Percentiles rank a stretch among this genome's conserved stretches.
Evolutionary conservation across 805 yeast genomes (phyloP).

Genomic region (Ogataea parapolymorpha): DNA sequence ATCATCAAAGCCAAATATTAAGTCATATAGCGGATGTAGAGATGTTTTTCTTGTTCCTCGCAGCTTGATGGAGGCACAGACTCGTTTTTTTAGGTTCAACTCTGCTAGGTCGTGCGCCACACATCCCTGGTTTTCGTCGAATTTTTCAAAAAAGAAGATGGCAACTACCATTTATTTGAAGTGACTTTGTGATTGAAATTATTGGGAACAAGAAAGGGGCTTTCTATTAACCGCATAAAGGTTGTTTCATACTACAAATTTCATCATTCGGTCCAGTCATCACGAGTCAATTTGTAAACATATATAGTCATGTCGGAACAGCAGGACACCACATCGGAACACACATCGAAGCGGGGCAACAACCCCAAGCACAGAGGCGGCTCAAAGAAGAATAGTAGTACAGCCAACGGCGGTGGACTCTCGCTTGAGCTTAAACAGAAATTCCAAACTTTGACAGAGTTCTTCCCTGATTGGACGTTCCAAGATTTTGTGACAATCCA

Average conservation of each 20-base stretch:
- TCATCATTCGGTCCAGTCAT: conserved; percentile 10
- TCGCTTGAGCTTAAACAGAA: conserved; percentile 33
- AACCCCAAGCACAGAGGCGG: conserved; percentile 40
- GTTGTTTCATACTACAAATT: conserved; percentile 7
- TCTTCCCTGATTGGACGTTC: conserved; percentile 92
- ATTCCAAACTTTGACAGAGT: conserved; percentile 63
- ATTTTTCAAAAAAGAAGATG: conserved; percentile 19
- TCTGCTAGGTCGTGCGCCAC: conserved; percentile 10
- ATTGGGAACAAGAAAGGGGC: conserved; percentile 8
- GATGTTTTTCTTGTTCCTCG: neutral
- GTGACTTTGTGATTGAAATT: conserved; percentile 12
- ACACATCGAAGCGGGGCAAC: conserved; percentile 20
- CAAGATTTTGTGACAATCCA: conserved; percentile 79
- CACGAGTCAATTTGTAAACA: conserved; percentile 7
- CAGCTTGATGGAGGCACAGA: neutral
- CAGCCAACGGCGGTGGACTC: conserved; percentile 14
- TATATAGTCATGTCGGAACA: conserved; percentile 30
- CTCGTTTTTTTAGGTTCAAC: neutral
- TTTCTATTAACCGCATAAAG: conserved; percentile 4
- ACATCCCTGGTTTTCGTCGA: conserved; percentile 17
- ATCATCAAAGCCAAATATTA: neutral
- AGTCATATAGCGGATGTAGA: neutral
- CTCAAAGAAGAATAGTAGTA: conserved; percentile 40
- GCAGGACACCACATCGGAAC: conserved; percentile 24
- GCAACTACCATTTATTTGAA: conserved; percentile 15